Evolutionary conservation across 2,329 filamentous ascomycete genomes (phyloP).

Genomic region (Fonsecaea pugnacius): DNA sequence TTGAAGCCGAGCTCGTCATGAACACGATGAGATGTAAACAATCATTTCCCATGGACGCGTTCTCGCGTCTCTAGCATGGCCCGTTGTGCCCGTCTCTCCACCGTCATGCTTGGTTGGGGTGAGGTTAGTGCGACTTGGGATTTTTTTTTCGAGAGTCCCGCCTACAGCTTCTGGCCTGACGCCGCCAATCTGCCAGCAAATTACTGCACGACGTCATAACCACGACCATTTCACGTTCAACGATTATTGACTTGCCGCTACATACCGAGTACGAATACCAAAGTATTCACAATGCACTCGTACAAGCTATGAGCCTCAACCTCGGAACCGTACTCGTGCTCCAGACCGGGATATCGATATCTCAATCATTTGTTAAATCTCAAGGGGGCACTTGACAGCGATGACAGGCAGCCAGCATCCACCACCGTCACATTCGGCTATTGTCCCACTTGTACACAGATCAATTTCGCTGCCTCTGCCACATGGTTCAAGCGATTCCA

Average conservation of each 20-base stretch:
- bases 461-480: conserved; percentile 3
- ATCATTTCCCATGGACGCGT: conserved; percentile 17
- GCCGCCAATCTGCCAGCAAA: conserved; percentile 27
- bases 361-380: neutral
- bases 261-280: neutral
- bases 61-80: conserved; percentile 15
- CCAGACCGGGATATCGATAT: neutral
- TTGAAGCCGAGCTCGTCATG: neutral
- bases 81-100: conserved; percentile 13
- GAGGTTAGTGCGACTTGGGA: conserved; percentile 8
- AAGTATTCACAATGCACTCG: neutral
- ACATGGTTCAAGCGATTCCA: conserved; percentile 2
- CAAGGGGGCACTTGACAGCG: neutral
- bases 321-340: neutral
- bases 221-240: neutral
- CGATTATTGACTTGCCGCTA: neutral
- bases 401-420: neutral
- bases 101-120: neutral
- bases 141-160: conserved; percentile 5
- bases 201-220: conserved; percentile 3
- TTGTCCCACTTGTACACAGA: neutral
- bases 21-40: conserved; percentile 26
- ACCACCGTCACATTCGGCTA: neutral
- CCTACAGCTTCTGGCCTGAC: conserved; percentile 19
- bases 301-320: neutral